phyloP scores from a whole-genome alignment of 106 monocot species.

The Allium fistulosum region DNA sequence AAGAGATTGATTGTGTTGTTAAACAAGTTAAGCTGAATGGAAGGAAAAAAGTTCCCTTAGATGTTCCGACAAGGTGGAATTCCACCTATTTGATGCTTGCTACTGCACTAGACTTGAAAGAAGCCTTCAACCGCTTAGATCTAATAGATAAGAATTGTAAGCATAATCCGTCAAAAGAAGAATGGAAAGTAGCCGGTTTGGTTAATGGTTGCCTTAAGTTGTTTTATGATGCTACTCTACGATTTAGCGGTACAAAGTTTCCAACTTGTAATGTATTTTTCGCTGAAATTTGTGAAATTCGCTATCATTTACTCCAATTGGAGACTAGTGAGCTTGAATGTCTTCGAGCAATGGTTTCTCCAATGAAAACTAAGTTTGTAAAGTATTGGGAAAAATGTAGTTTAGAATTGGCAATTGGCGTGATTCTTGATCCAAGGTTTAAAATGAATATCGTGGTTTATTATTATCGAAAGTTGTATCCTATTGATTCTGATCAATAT shows the following conservation, averaged over 20 bases:
- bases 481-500: neutral
- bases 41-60: neutral
- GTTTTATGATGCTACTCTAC: neutral
- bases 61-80: neutral
- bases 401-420: neutral
- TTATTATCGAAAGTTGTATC: neutral
- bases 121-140: neutral
- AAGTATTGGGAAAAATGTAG: constrained; percentile 4
- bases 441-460: neutral
- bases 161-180: neutral
- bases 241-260: neutral
- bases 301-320: neutral
- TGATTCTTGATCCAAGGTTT: neutral
- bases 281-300: neutral
- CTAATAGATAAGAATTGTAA: neutral
- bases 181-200: neutral
- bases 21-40: neutral
- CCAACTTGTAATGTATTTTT: neutral
- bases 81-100: neutral
- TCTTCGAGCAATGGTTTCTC: neutral
- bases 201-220: neutral
- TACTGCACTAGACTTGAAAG: neutral
- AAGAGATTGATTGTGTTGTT: neutral
- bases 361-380: neutral
- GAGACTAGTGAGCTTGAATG: neutral